Evolutionary conservation across 2,329 filamentous ascomycete species (phyloP), one percentile per base, ranked within the genome.

Genomic region (Sporothrix protearum): DNA sequence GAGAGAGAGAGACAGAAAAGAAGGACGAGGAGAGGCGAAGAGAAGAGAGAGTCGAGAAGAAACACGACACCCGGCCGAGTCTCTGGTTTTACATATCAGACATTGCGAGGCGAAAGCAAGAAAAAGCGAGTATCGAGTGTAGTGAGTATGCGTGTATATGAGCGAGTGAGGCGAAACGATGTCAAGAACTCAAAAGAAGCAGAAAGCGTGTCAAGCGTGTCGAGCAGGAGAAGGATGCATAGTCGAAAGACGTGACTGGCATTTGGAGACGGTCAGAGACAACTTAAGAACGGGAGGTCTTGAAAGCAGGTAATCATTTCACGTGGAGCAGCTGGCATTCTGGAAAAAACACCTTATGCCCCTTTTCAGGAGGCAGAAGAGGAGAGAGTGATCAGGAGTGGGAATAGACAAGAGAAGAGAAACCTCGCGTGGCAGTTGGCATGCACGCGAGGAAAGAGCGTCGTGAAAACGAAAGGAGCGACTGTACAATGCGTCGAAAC

Each of bases 141-240:
- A 8, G 19, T 14, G 30, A 39, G 55, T 16, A 10, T 19, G 19
- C 8, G 14, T 19, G 14, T 3, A 14, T 47, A 10, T 42, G 39
- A 42, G n/a, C 12, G 49, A 53, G 49, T 25, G 36, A 39, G 57
- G 57, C 19, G 33, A 25, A 36, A 12, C 22, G 22, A 25, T n/a
- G 59, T 19, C n/a, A 64, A 64, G 59, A 64, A 64, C 45, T 45
- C 59, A 45, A 28, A 45, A 19, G 55, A 59, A 57, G 28, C 53
- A 33, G 14, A 30, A 57, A 57, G 25, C 12, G 53, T 30, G 53
- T 28, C 25, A 30, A 55, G 39, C 2, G 9, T 1, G 36, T 8
- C 10, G 39, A 53, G 49, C n/a, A 33, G 55, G 12, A 39, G 39
- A 61, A 1, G 4, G 7, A 8, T 7, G 16, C n/a, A 64, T 10